Evolutionary conservation across 352 stramenopile species (phyloP).

Genomic region (Globisporangium canariense): DNA sequence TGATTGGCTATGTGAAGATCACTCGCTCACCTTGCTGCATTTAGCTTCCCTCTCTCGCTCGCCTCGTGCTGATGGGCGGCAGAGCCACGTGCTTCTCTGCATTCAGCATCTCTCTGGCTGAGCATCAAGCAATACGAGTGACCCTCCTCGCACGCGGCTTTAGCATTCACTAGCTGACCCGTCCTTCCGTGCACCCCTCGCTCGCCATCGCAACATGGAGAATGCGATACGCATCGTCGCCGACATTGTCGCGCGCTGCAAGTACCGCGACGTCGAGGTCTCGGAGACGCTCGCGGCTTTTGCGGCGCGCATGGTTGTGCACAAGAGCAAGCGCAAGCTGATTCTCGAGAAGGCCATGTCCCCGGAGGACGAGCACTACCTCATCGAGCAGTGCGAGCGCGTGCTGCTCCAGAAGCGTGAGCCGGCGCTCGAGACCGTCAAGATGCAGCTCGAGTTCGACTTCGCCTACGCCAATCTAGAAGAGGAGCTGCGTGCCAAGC

Average conservation of each 20-base stretch:
- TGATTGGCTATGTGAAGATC: neutral
- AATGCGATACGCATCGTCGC: constrained; percentile 59
- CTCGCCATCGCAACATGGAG: constrained; percentile 33
- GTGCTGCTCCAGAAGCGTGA: constrained; percentile 73
- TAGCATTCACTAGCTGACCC: neutral
- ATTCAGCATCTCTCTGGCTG: too few relatives aligned
- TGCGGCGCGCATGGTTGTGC: constrained; percentile 64
- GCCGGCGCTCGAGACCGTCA: constrained; percentile 88
- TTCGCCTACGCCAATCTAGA: constrained; percentile 86
- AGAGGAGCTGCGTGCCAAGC: constrained; percentile 58
- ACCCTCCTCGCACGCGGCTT: neutral
- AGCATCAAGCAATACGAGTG: neutral
- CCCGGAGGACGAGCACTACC: constrained; percentile 61
- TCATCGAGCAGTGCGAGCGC: constrained; percentile 76
- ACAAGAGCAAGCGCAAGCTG: constrained; percentile 59
- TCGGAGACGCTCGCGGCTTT: constrained; percentile 89
- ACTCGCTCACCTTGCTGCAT: neutral
- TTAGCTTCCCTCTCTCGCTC: neutral
- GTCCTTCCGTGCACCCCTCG: too few relatives aligned
- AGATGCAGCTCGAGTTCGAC: constrained; percentile 95
- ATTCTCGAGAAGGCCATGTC: constrained; percentile 75
- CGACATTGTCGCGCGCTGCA: constrained; percentile 72
- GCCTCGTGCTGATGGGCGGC: neutral
- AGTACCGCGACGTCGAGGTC: constrained; percentile 72
- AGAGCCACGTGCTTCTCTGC: neutral